Percentiles rank a stretch among this genome's conserved stretches.
These are phyloP conservation scores for Lotus japonicus DNA, from an alignment of 306 rosid species.

Conservation along the genomic window DNA sequence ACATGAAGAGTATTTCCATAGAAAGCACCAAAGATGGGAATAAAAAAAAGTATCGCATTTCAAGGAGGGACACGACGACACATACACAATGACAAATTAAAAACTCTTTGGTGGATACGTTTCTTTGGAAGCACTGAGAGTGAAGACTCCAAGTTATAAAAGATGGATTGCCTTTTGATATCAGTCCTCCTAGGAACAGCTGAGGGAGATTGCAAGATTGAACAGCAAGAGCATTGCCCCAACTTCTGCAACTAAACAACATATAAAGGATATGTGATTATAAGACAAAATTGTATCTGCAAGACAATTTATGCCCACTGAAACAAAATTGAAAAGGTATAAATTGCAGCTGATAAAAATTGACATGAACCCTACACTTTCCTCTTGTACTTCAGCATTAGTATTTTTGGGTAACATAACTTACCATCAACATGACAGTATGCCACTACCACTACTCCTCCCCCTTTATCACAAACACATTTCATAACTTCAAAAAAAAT, in stretches of 20 bases:
- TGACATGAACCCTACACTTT: background rate
- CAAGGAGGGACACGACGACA: background rate
- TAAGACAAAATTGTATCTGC: background rate
- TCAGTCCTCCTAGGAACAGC: constrained; percentile 35
- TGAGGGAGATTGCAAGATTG: constrained; percentile 29
- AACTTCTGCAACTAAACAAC: constrained; percentile 33
- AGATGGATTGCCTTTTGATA: constrained; percentile 49
- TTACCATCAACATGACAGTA: constrained; percentile 1
- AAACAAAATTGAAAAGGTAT: background rate
- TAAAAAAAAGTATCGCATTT: background rate
- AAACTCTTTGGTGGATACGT: constrained; percentile 50
- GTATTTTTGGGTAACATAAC: background rate
- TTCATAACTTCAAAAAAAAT: background rate
- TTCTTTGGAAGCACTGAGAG: constrained; percentile 44
- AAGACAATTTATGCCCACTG: background rate
- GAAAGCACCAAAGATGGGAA: background rate
- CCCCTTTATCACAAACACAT: background rate
- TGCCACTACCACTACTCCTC: background rate
- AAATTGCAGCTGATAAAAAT: background rate
- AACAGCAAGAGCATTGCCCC: constrained; percentile 46
- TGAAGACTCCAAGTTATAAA: constrained; percentile 47
- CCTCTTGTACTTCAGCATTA: background rate
- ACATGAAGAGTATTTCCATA: background rate
- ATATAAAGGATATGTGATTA: constrained; percentile 2
- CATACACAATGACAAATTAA: background rate